These are phyloP conservation scores for Yamadazyma tumulicola DNA, from an alignment of 805 yeast species.

Conservation along the genomic window DNA sequence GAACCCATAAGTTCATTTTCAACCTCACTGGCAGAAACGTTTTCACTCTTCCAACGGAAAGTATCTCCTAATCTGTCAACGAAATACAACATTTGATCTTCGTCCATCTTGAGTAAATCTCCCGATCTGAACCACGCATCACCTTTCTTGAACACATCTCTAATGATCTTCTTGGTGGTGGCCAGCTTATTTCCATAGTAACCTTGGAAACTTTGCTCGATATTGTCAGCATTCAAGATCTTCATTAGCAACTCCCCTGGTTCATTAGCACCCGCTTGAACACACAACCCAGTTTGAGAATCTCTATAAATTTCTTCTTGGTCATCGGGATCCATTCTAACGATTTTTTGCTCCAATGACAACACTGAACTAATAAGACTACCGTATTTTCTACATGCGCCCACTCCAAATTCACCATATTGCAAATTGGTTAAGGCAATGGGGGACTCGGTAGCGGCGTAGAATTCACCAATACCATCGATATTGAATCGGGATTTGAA, in stretches of 20 bases:
- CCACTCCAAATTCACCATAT: constrained; percentile 73
- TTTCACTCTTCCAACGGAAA: constrained; percentile 94
- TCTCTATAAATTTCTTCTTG: constrained; percentile 69
- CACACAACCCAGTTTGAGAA: constrained; percentile 59
- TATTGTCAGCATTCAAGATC: constrained; percentile 57
- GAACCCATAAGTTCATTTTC: constrained; percentile 66
- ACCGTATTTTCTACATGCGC: constrained; percentile 85
- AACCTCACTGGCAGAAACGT: constrained; percentile 90
- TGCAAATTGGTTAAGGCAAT: constrained; percentile 82
- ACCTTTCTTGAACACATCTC: constrained; percentile 75
- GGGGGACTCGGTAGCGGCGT: constrained; percentile 92
- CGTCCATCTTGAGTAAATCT: constrained; percentile 70
- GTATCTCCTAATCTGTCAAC: constrained; percentile 95
- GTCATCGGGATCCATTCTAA: constrained; percentile 78
- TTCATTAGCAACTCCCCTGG: constrained; percentile 88
- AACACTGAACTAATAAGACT: constrained; percentile 49
- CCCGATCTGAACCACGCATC: constrained; percentile 93
- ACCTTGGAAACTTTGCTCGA: constrained; percentile 84
- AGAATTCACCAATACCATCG: constrained; percentile 79
- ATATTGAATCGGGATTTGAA: constrained; percentile 77
- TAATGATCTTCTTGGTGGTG: constrained; percentile 68
- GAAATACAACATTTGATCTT: constrained; percentile 69
- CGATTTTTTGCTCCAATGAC: constrained; percentile 54
- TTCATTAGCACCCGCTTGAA: constrained; percentile 51
- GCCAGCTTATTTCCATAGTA: constrained; percentile 78